Evolutionary conservation across 2,329 filamentous ascomycete species (phyloP).

Genomic region (Tothia fuscella): DNA sequence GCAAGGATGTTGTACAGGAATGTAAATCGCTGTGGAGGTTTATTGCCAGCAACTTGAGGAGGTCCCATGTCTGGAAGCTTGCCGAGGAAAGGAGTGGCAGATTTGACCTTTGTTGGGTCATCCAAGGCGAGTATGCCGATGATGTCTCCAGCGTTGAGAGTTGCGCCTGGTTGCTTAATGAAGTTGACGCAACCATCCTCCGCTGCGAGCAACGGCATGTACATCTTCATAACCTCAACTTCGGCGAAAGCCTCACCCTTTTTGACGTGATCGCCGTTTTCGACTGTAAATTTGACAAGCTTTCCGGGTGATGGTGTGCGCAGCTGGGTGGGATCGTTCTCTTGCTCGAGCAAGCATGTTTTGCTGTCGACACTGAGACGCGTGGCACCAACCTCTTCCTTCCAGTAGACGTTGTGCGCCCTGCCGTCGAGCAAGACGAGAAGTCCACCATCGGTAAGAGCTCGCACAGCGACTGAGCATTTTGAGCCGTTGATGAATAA

Average conservation of each 20-base stretch:
- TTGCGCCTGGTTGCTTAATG: slow-evolving; percentile 98
- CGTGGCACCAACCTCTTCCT: slow-evolving; percentile 93
- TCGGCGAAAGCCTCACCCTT: slow-evolving; percentile 91
- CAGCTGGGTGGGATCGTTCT: slow-evolving; percentile 96
- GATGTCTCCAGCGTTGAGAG: slow-evolving; percentile 93
- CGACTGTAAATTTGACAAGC: slow-evolving; percentile 93
- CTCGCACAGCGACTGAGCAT: slow-evolving; percentile 83
- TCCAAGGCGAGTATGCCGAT: slow-evolving; percentile 94
- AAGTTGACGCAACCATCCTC: slow-evolving; percentile 95
- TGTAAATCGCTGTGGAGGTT: slow-evolving; percentile 78
- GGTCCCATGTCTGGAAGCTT: slow-evolving; percentile 79
- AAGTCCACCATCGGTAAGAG: slow-evolving; percentile 86
- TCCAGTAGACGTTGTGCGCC: slow-evolving; percentile 99
- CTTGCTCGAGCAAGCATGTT: slow-evolving; percentile 94
- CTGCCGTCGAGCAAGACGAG: slow-evolving; percentile 81
- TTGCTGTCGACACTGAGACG: slow-evolving; percentile 95
- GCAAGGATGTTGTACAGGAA: slow-evolving; percentile 65
- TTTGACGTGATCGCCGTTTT: slow-evolving; percentile 86
- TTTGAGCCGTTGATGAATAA: slow-evolving; percentile 99
- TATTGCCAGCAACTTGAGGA: slow-evolving; percentile 77
- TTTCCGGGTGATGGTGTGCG: slow-evolving; percentile 92
- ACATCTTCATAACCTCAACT: slow-evolving; percentile 99
- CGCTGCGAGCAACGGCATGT: slow-evolving; percentile 92
- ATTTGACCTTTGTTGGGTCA: slow-evolving; percentile 92
- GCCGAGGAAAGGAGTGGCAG: slow-evolving; percentile 84